A percentile compares a stretch with the other conserved stretches of the same genome.
Evolutionary conservation across 2,329 filamentous ascomycete genomes (phyloP).

Genomic region (Diaporthe vexans): DNA sequence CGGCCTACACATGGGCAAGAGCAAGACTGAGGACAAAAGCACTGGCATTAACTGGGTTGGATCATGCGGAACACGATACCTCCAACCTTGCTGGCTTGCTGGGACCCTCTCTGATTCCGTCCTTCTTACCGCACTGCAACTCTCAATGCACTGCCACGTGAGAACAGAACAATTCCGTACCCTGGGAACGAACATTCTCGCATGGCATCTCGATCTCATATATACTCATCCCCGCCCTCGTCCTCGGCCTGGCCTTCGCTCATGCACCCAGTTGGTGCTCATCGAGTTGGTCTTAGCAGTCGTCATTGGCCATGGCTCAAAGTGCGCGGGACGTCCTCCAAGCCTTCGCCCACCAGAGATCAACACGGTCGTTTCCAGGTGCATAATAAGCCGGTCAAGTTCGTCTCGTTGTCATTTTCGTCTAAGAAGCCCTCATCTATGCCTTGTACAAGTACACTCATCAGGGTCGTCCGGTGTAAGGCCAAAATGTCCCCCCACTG

Average conservation of each 20-base stretch:
- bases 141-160: too few species aligned
- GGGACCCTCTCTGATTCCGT: neutral
- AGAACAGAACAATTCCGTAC: neutral
- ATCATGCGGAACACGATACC: neutral
- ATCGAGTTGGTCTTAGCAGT: neutral
- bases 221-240: neutral
- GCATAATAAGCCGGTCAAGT: slow-evolving; percentile 17
- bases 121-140: neutral
- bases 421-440: slow-evolving; percentile 42
- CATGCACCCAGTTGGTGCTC: neutral
- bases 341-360: neutral
- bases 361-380: neutral
- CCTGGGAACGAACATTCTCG: neutral
- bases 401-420: slow-evolving; percentile 29
- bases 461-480: neutral
- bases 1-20: neutral
- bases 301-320: neutral
- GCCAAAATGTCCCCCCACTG: neutral
- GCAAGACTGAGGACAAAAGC: neutral
- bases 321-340: neutral
- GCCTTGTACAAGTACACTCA: slow-evolving; percentile 40
- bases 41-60: neutral
- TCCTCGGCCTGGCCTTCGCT: neutral
- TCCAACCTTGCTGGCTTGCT: neutral
- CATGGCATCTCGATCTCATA: too few species aligned